A percentile compares a stretch with the other conserved stretches of the same genome.
Conservation (phyloP, 768 basidiomycete species). For the Tricholoma saponaceum region DNA sequence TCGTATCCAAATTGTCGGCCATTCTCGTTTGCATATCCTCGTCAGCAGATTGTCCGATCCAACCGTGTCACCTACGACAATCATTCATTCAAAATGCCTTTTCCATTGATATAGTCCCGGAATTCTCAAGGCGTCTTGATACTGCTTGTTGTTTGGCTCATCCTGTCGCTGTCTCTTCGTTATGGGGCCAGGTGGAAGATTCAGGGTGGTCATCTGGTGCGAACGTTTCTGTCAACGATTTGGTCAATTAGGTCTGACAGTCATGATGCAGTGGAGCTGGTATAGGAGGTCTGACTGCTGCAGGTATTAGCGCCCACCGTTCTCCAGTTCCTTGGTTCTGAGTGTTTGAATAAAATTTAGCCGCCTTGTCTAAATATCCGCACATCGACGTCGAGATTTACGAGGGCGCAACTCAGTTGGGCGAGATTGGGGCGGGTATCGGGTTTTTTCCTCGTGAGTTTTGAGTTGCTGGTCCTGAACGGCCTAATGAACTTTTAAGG, state of each 20-base stretch:
- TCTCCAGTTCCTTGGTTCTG: not conserved
- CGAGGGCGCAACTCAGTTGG: slow-evolving; percentile 34
- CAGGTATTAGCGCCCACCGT: slow-evolving; percentile 23
- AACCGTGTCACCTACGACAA: slow-evolving; percentile 37
- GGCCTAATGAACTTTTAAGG: slow-evolving; percentile 31
- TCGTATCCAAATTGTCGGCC: slow-evolving; percentile 26
- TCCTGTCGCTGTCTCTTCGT: slow-evolving; percentile 1
- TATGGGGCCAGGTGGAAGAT: slow-evolving; percentile 30
- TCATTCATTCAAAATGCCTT: slow-evolving; percentile 32
- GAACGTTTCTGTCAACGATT: slow-evolving; percentile 13
- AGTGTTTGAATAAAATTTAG: slow-evolving; percentile 7
- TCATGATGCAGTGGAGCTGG: slow-evolving; percentile 41
- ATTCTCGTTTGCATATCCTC: slow-evolving; percentile 37
- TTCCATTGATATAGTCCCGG: slow-evolving; percentile 11
- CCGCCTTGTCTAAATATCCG: slow-evolving; percentile 24
- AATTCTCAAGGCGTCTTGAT: slow-evolving; percentile 10
- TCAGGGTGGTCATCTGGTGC: slow-evolving; percentile 56
- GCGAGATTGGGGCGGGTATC: slow-evolving; percentile 37
- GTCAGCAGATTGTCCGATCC: slow-evolving; percentile 33
- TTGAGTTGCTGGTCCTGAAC: slow-evolving; percentile 36
- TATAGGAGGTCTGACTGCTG: slow-evolving; percentile 44
- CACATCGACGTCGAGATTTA: slow-evolving; percentile 38
- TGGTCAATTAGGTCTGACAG: slow-evolving; percentile 14
- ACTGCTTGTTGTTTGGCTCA: not conserved
- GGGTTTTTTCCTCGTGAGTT: slow-evolving; percentile 34